Evolutionary conservation across 352 stramenopile genomes (phyloP).

Genomic region (Blastocystis sp.): DNA sequence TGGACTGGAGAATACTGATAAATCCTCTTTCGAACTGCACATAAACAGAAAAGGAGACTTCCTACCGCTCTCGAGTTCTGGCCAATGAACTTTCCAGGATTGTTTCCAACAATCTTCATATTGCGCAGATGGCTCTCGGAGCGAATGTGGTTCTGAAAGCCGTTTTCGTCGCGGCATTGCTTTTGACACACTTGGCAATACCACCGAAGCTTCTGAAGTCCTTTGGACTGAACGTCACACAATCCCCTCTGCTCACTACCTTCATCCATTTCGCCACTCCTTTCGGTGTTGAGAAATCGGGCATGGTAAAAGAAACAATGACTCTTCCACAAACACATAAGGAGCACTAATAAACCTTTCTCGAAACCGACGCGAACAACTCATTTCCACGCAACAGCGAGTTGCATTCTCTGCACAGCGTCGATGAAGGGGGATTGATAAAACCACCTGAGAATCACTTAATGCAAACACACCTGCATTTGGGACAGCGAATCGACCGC

Average conservation of each 20-base stretch:
- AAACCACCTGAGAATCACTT: slow-evolving; percentile 6
- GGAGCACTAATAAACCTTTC: slow-evolving; percentile 33
- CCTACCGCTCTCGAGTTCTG: slow-evolving; percentile 74
- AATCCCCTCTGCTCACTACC: slow-evolving; percentile 72
- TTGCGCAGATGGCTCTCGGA: slow-evolving; percentile 93
- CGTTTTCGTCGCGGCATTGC: slow-evolving; percentile 97
- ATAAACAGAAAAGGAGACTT: slow-evolving; percentile 21
- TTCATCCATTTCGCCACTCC: slow-evolving; percentile 57
- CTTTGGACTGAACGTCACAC: slow-evolving; percentile 79
- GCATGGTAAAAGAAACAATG: background rate
- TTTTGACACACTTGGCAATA: slow-evolving; percentile 98
- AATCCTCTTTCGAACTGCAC: slow-evolving; percentile 89
- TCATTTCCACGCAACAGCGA: background rate
- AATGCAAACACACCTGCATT: background rate
- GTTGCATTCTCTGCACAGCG: slow-evolving; percentile 44
- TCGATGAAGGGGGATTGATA: slow-evolving; percentile 31
- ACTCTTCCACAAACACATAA: background rate
- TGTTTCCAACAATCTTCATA: slow-evolving; percentile 94
- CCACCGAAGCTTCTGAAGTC: slow-evolving; percentile 95
- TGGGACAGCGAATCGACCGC: slow-evolving; percentile 8
- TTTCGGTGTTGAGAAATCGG: slow-evolving; percentile 51
- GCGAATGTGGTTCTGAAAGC: slow-evolving; percentile 97
- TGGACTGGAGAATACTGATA: slow-evolving; percentile 86
- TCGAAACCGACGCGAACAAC: slow-evolving; percentile 37
- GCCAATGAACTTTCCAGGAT: slow-evolving; percentile 88